phyloP scores from a whole-genome alignment of 805 yeast genomes.

The Sungouiozyma ichnusensis region DNA sequence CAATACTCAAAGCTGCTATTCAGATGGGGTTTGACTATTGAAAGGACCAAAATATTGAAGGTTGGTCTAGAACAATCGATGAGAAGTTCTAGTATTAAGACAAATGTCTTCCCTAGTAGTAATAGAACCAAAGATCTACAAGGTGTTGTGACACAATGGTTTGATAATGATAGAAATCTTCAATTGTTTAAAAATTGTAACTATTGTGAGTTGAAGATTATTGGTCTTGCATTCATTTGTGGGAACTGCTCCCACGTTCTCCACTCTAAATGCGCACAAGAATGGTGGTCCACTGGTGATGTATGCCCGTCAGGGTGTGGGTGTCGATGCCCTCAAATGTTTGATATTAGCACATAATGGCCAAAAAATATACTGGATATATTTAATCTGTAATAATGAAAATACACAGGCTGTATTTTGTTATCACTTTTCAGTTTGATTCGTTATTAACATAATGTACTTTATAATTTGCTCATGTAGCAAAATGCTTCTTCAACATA shows the following conservation, averaged over 20 bases:
- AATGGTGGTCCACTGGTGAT: conserved; percentile 57
- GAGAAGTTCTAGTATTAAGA: neutral
- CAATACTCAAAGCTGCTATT: conserved; percentile 71
- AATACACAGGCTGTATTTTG: too few relatives aligned
- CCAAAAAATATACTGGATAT: neutral
- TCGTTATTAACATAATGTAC: too few relatives aligned
- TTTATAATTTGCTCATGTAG: neutral
- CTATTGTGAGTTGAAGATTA: conserved; percentile 52
- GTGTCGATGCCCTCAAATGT: conserved; percentile 46
- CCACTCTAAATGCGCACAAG: conserved; percentile 67
- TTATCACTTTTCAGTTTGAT: too few relatives aligned
- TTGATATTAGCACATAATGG: conserved; percentile 9
- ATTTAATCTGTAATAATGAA: too few relatives aligned
- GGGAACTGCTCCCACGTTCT: conserved; percentile 65
- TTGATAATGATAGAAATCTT: conserved; percentile 3
- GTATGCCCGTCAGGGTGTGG: conserved; percentile 87
- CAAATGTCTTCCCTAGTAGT: neutral
- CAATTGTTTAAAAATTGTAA: conserved; percentile 40
- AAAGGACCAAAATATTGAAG: conserved; percentile 68
- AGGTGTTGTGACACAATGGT: conserved; percentile 15
- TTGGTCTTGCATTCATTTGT: conserved; percentile 56
- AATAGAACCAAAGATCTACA: conserved; percentile 1
- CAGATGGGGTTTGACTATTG: conserved; percentile 76
- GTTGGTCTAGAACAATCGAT: conserved; percentile 23
- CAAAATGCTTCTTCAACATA: neutral